Evolutionary conservation across 2,329 filamentous ascomycete species (phyloP).

Genomic region (Colletotrichum truncatum): DNA sequence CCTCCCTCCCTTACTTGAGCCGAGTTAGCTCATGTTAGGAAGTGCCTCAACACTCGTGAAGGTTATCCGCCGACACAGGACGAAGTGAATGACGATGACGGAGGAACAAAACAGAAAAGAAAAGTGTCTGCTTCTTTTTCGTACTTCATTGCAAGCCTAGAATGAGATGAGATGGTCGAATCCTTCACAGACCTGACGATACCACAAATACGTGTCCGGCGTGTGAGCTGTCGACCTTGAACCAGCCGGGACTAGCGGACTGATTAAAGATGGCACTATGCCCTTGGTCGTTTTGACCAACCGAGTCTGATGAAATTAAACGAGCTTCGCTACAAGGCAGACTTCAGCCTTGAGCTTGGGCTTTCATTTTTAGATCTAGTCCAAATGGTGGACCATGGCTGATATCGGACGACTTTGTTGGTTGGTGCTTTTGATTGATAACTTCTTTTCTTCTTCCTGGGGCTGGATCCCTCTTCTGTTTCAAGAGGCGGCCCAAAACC

Average conservation of each 20-base stretch:
- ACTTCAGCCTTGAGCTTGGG: slow-evolving; percentile 10
- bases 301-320: slow-evolving; percentile 6
- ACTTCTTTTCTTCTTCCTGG: no score
- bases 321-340: slow-evolving; percentile 1
- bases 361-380: slow-evolving; percentile 2
- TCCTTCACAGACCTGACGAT: background rate
- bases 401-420: no score
- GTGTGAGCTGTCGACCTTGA: slow-evolving; percentile 8
- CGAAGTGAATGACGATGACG: background rate
- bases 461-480: no score
- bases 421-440: no score
- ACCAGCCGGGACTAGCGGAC: background rate
- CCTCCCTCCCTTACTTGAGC: no score
- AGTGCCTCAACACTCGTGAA: background rate
- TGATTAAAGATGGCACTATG: background rate
- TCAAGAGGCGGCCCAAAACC: no score
- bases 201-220: slow-evolving; percentile 1
- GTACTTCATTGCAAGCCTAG: background rate
- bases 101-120: background rate
- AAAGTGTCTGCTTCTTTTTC: background rate
- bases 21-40: no score
- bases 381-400: background rate
- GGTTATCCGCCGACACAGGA: background rate
- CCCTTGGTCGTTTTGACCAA: background rate
- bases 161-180: background rate